Conservation (phyloP, 2,329 filamentous ascomycete species). For the Alternaria atra region DNA sequence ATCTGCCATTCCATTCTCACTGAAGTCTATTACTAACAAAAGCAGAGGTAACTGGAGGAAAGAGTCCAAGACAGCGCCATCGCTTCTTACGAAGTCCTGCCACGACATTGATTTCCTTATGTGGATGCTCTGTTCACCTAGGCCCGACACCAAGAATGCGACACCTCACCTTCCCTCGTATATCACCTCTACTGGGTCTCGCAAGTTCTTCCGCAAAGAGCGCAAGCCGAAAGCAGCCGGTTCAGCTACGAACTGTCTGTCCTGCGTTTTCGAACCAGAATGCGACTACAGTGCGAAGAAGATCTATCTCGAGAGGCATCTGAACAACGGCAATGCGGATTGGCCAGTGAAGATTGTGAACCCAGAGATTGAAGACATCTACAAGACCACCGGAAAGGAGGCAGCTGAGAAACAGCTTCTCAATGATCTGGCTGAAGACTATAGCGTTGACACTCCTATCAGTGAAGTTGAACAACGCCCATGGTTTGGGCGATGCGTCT, state of each 20-base stretch:
- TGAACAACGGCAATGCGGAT: slow-evolving; percentile 71
- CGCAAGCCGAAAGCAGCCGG: slow-evolving; percentile 81
- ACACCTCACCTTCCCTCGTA: slow-evolving; percentile 76
- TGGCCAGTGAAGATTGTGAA: slow-evolving; percentile 94
- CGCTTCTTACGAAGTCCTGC: slow-evolving; percentile 91
- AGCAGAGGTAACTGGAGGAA: slow-evolving; percentile 88
- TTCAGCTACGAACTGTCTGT: slow-evolving; percentile 83
- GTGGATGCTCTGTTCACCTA: slow-evolving; percentile 85
- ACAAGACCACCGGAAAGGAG: slow-evolving; percentile 55
- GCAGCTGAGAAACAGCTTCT: slow-evolving; percentile 63
- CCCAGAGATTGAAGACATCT: slow-evolving; percentile 86
- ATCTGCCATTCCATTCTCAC: neutral
- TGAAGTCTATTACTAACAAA: slow-evolving; percentile 3
- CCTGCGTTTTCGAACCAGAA: slow-evolving; percentile 75
- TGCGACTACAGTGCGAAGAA: slow-evolving; percentile 88
- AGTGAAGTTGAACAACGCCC: slow-evolving; percentile 60
- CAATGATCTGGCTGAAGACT: slow-evolving; percentile 62
- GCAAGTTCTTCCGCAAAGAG: slow-evolving; percentile 79
- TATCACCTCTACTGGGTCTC: slow-evolving; percentile 77
- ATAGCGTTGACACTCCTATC: slow-evolving; percentile 63
- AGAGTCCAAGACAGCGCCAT: slow-evolving; percentile 77
- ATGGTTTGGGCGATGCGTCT: slow-evolving; percentile 96
- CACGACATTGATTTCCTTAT: slow-evolving; percentile 94
- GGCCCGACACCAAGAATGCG: slow-evolving; percentile 50
- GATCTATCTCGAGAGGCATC: slow-evolving; percentile 77